Evolutionary conservation across 805 yeast genomes (phyloP), one percentile per base, ranked within the genome.

Genomic region (Candida pseudofarinosa): DNA sequence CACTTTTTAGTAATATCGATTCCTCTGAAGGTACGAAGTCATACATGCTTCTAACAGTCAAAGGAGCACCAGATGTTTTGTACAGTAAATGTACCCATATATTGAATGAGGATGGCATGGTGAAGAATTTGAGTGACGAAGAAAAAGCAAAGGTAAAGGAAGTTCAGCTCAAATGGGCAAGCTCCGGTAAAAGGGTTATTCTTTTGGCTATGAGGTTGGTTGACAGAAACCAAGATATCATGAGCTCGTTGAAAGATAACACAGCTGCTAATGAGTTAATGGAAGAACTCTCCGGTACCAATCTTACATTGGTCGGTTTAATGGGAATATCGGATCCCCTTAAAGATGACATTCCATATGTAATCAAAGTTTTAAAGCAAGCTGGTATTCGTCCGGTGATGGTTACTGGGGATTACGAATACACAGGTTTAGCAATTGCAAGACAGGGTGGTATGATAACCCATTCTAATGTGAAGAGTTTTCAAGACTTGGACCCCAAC

Each of bases 401-500:
- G 75, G 67, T 71, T 17, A 72, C 76, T n/a, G 81, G 82, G 44
- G 83, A 77, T 54, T 75, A 69, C 47, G 76, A 73, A 49, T 56
- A 71, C 12, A 77, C 81, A 20, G 81, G 77, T 1, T 61, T 71
- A 30, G 67, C 78, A 2, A 76, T 77, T 48, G 79, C 78, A 3
- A 63, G 65, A 31, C 68, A 32, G 15, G 14, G 15, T 32, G 73
- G 72, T 13, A 69, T 69, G 20, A 46, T 67, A 3, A 55, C 57
- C 32, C 33, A 46, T 3, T 58, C 56, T 32, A 53, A 43, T 2
- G 48, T 58, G 18, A 58, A 58, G 44, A 46, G 39, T 6, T 44
- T 49, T 28, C 46, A 46, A 2, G 53, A 52, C 30, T 47, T 64
- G 37, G 49, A 53, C 7, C 34, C 36, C 4, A n/a, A 30, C 7